These are phyloP conservation scores for Vaccinium macrocarpon DNA, from an alignment of 148 eudicot genomes.

Conservation along the genomic window DNA sequence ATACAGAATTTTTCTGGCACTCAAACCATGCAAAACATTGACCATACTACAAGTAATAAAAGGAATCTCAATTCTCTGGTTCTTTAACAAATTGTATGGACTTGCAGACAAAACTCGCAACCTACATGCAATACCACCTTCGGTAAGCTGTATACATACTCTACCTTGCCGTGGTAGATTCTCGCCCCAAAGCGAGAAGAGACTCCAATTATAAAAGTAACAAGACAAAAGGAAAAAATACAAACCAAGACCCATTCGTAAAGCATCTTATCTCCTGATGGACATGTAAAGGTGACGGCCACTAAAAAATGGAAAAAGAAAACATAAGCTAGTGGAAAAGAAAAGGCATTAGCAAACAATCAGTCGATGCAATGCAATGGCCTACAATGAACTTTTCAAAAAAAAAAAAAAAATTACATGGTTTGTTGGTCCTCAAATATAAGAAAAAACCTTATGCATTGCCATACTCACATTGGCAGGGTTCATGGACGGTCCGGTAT, in stretches of 20 bases:
- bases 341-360: not conserved
- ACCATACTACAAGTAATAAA: too few species aligned
- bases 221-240: not conserved
- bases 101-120: too few species aligned
- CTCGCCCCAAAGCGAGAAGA: not conserved
- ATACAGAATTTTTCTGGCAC: too few species aligned
- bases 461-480: constrained; percentile 77
- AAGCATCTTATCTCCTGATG: not conserved
- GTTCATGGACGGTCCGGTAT: constrained; percentile 92
- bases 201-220: not conserved
- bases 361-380: not conserved
- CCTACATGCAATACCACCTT: too few species aligned
- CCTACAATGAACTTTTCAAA: not conserved
- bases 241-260: not conserved
- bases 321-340: not conserved
- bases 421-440: not conserved
- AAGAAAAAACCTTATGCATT: not conserved
- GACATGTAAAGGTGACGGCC: not conserved
- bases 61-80: too few species aligned
- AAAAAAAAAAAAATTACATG: not conserved
- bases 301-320: not conserved
- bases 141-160: not conserved
- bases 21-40: too few species aligned
- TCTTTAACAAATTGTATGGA: too few species aligned
- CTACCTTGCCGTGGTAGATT: not conserved